Evolutionary conservation across 1,139 yeast genomes (phyloP), one percentile per base, ranked within the genome.

Genomic region (Kodamaea sp.): DNA sequence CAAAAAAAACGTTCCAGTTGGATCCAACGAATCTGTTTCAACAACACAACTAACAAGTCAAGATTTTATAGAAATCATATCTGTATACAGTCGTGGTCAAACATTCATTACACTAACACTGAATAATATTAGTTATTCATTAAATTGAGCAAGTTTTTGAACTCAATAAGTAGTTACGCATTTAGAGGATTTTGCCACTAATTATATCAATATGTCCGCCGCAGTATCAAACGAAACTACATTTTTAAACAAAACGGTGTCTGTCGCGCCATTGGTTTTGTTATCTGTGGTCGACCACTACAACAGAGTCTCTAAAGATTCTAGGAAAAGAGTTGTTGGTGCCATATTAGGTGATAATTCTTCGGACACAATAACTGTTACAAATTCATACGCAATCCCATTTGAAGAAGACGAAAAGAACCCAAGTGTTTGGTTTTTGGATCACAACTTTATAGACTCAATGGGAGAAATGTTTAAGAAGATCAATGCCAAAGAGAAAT

Each of bases 391-490:
- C 65, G 95, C 94, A 8, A 79, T 85, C 43, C 99, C 99, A 1
- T 94, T 92, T 58, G 98, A 94, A 63, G 99, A 94, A 60, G 98
- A 92, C 58, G 96, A 85, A 39, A 84, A 81, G 63, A 86, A 88
- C 61, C 78, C 95, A 2, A 81, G 81, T n/a, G 97, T 94, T 35
- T 94, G 98, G 97, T 94, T 92, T 57, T 71, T 94, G 55, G 98
- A 94, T 60, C 98, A 94, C 65, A 92, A 94, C 60, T 94, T 83
- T 60, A 88, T 94, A 46, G 98, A 92, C 57, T 78, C 87, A 40
- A 94, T 94, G 99, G 84, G 92, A 47, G 97, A 89, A 52, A 94
- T 94, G 99, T 92, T 88, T 66, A 88, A 86, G 60, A 92, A 94
- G 64, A 92, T 92, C 58, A 92, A 90, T 67, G 99, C 98, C 24